A percentile compares a stretch with the other conserved stretches of the same genome.
Conservation (phyloP, 2,329 filamentous ascomycete species). For the Myriosclerotinia curreyana region DNA sequence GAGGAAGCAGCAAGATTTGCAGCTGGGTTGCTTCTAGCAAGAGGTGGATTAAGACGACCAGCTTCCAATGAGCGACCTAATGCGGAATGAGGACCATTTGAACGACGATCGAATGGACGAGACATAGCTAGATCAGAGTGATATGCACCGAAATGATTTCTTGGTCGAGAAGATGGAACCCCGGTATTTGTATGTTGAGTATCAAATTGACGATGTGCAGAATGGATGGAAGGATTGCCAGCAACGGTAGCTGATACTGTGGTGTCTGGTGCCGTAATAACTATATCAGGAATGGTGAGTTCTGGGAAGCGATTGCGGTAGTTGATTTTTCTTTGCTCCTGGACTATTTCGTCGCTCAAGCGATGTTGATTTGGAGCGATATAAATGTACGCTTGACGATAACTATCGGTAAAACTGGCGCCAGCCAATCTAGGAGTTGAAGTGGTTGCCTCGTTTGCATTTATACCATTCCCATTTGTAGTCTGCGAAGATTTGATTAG, state of each 20-base stretch:
- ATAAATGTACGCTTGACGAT: no score
- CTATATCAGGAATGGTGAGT: no score
- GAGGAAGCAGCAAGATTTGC: background rate
- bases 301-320: no score
- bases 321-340: no score
- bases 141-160: background rate
- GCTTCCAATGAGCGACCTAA: background rate
- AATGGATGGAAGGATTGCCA: background rate
- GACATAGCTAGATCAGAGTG: background rate
- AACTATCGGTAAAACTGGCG: no score
- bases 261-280: no score
- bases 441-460: no score
- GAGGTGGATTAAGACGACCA: background rate
- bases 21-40: background rate
- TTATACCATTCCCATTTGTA: background rate
- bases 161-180: background rate
- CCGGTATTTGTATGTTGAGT: no score
- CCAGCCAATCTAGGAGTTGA: no score
- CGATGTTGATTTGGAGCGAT: no score
- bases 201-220: background rate
- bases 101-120: background rate
- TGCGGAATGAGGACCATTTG: background rate
- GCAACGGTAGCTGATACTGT: no score
- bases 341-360: no score
- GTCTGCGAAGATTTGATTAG: background rate